Conservation (phyloP, 495 filamentous ascomycete genomes). For the Aspergillus haitiensis region DNA sequence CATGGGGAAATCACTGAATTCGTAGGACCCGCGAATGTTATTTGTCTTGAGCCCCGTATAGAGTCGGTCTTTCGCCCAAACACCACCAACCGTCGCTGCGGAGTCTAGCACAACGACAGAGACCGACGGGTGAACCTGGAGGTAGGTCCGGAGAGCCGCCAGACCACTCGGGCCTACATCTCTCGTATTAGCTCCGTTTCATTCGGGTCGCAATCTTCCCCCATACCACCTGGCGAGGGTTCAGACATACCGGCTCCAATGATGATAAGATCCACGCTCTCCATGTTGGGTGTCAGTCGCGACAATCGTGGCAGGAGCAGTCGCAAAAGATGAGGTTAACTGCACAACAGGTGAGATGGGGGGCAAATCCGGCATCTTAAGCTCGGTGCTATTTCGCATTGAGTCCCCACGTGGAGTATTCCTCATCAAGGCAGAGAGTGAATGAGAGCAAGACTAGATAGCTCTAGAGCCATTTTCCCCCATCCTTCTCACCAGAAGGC, state of each 20-base stretch:
- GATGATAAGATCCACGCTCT: slow-evolving; percentile 25
- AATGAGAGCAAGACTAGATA: no score
- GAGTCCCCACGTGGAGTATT: no score
- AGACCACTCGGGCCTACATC: slow-evolving; percentile 58
- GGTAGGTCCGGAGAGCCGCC: slow-evolving; percentile 60
- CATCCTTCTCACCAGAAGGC: no score
- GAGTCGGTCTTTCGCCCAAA: slow-evolving; percentile 64
- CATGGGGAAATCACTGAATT: slow-evolving; percentile 75
- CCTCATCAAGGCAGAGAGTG: no score
- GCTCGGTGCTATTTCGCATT: no score
- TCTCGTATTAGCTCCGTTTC: background rate
- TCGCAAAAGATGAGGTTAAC: no score
- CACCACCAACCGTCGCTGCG: slow-evolving; percentile 61
- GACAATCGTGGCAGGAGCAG: no score
- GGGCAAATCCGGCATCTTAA: no score
- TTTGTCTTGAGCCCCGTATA: slow-evolving; percentile 69
- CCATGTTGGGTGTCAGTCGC: slow-evolving; percentile 21
- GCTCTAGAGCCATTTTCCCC: no score
- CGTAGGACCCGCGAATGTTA: slow-evolving; percentile 63
- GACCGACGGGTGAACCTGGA: slow-evolving; percentile 52
- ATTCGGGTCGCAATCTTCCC: no score
- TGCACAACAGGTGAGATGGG: no score
- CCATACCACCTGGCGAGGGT: no score
- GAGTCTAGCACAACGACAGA: slow-evolving; percentile 56
- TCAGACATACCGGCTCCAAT: slow-evolving; percentile 44